Conservation (phyloP, 352 stramenopile species). For the Globisporangium megalacanthum region DNA sequence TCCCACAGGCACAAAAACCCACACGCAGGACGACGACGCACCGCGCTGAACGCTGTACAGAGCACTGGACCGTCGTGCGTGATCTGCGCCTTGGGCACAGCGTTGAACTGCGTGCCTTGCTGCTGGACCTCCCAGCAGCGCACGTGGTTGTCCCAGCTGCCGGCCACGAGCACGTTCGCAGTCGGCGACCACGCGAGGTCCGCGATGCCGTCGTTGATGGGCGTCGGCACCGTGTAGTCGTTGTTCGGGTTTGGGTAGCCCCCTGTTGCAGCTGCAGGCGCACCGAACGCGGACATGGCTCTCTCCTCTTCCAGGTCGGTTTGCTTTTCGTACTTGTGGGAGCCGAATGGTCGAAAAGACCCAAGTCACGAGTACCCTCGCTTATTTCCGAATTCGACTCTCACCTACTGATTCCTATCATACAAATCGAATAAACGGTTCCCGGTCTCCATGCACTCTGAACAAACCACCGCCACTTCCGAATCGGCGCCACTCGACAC, state of each 20-base stretch:
- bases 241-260: conserved; percentile 70
- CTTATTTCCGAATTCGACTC: background rate
- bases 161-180: conserved; percentile 67
- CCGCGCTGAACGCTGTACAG: conserved; percentile 86
- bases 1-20: background rate
- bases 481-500: background rate
- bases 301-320: background rate
- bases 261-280: conserved; percentile 31
- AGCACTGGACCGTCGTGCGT: conserved; percentile 89
- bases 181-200: conserved; percentile 74
- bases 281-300: conserved; percentile 39
- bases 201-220: conserved; percentile 67
- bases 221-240: conserved; percentile 68
- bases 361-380: too few relatives aligned
- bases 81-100: conserved; percentile 77
- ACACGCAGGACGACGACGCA: conserved; percentile 17
- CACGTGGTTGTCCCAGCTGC: conserved; percentile 81
- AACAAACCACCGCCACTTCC: background rate
- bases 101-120: conserved; percentile 63
- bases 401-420: background rate
- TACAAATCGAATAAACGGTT: background rate
- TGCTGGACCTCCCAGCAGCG: conserved; percentile 83
- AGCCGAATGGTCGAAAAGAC: background rate
- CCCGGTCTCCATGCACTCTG: background rate
- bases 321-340: background rate